Percentiles rank a stretch among this genome's conserved stretches.
These are phyloP conservation scores for Chlamydomonas eustigma DNA, from an alignment of 139 green algal species.

Conservation along the genomic window DNA sequence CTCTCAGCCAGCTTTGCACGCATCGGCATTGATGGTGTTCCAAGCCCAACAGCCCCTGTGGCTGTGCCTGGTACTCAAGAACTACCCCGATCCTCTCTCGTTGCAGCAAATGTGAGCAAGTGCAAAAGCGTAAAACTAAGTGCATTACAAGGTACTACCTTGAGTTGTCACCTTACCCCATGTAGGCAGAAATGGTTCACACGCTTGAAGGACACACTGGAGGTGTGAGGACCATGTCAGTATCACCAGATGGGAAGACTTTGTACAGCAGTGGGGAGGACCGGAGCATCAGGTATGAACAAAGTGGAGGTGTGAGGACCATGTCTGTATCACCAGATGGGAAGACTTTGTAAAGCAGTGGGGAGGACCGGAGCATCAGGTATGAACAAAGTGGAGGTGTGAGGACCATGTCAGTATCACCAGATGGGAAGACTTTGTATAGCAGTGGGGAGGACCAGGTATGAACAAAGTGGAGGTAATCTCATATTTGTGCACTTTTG, in stretches of 20 bases:
- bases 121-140: too few relatives aligned
- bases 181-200: not conserved
- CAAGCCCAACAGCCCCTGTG: too few relatives aligned
- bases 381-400: not conserved
- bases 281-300: not conserved
- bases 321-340: not conserved
- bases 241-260: not conserved
- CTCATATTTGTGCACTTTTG: too few relatives aligned
- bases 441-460: not conserved
- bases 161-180: too few relatives aligned
- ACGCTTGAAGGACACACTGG: not conserved
- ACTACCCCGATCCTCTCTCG: too few relatives aligned
- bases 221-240: not conserved
- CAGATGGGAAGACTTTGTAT: not conserved
- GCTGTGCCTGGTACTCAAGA: too few relatives aligned
- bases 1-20: too few relatives aligned
- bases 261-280: not conserved
- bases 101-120: too few relatives aligned
- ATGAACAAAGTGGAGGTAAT: not conserved
- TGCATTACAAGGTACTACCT: too few relatives aligned
- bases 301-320: not conserved
- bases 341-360: not conserved
- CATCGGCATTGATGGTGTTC: too few relatives aligned
- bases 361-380: not conserved
- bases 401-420: not conserved